Percentiles rank a stretch among this genome's conserved stretches.
phyloP scores from a whole-genome alignment of 2,329 filamentous ascomycete genomes.

The Ophiocordyceps unilateralis region DNA sequence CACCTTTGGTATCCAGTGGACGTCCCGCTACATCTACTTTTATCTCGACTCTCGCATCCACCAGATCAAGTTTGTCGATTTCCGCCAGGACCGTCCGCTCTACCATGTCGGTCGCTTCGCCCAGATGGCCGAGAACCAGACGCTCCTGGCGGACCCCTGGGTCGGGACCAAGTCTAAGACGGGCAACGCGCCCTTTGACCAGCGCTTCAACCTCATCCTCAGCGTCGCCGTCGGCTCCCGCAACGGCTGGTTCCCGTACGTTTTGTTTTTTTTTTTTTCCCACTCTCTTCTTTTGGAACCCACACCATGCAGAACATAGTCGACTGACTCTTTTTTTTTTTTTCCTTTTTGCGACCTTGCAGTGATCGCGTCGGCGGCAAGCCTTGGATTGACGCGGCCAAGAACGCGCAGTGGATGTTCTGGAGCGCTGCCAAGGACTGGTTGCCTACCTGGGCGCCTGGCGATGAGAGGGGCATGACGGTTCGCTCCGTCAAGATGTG shows the following conservation, averaged over 20 bases:
- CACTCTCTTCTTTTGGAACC: too few species aligned
- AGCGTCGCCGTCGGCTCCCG: constrained; percentile 31
- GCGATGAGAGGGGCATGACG: constrained; percentile 24
- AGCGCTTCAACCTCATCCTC: constrained; percentile 31
- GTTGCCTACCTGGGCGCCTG: constrained; percentile 28
- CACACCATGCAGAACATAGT: too few species aligned
- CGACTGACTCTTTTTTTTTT: too few species aligned
- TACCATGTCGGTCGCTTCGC: constrained; percentile 26
- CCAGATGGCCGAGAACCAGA: constrained; percentile 20
- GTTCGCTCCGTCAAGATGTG: constrained; percentile 30
- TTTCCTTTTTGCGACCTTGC: too few species aligned
- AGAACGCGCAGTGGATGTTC: constrained; percentile 22
- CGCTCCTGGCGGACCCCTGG: constrained; percentile 27
- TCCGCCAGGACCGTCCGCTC: constrained; percentile 15
- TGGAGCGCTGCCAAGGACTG: constrained; percentile 22
- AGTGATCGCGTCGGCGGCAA: constrained; percentile 25
- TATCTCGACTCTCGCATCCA: constrained; percentile 28
- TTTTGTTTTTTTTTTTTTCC: constrained; percentile 1
- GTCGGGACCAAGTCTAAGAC: constrained; percentile 15
- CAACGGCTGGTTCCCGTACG: constrained; percentile 29
- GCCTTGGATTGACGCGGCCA: constrained; percentile 26
- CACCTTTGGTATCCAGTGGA: constrained; percentile 36
- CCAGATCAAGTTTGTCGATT: constrained; percentile 20
- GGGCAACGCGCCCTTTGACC: constrained; percentile 31
- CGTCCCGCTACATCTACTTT: constrained; percentile 32